phyloP scores from a whole-genome alignment of 2,329 filamentous ascomycete genomes.

The Aspergillus fijiensis region DNA sequence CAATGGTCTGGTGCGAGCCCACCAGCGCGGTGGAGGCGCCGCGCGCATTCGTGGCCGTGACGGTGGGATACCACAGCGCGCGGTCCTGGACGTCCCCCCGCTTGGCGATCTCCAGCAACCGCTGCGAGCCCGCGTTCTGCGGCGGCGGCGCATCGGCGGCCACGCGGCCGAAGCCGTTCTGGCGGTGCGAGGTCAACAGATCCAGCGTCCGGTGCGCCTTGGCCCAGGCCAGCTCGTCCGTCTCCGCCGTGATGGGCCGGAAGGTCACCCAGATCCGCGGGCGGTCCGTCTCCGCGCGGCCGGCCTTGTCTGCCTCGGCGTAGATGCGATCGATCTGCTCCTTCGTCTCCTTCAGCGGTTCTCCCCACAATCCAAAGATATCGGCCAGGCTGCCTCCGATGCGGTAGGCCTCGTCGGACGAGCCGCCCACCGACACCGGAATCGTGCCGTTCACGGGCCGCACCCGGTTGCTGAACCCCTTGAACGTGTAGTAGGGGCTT shows the following conservation, averaged over 20 bases:
- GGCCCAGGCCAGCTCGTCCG: constrained; percentile 61
- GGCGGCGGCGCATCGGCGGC: constrained; percentile 41
- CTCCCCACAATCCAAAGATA: constrained; percentile 65
- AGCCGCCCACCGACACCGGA: constrained; percentile 60
- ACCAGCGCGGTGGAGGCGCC: constrained; percentile 61
- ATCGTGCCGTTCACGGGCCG: constrained; percentile 56
- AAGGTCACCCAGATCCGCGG: constrained; percentile 66
- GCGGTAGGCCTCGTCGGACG: constrained; percentile 59
- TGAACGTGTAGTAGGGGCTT: constrained; percentile 60
- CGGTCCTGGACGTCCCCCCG: constrained; percentile 58
- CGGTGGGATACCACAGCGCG: constrained; percentile 63
- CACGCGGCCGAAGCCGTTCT: constrained; percentile 35
- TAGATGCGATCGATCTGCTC: constrained; percentile 63
- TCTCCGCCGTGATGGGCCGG: constrained; percentile 61
- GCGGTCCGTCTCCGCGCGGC: constrained; percentile 52
- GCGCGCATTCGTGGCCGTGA: constrained; percentile 60
- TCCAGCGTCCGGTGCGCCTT: constrained; percentile 60
- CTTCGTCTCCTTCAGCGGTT: constrained; percentile 63
- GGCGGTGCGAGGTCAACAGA: constrained; percentile 47
- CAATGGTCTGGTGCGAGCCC: constrained; percentile 54
- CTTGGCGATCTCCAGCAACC: constrained; percentile 58
- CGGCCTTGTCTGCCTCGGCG: constrained; percentile 58
- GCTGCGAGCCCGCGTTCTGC: constrained; percentile 61
- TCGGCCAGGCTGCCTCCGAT: constrained; percentile 59
- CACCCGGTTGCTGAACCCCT: constrained; percentile 56